These are phyloP conservation scores for Colletotrichum sojae DNA, from an alignment of 2,329 filamentous ascomycete species.

Conservation along the genomic window DNA sequence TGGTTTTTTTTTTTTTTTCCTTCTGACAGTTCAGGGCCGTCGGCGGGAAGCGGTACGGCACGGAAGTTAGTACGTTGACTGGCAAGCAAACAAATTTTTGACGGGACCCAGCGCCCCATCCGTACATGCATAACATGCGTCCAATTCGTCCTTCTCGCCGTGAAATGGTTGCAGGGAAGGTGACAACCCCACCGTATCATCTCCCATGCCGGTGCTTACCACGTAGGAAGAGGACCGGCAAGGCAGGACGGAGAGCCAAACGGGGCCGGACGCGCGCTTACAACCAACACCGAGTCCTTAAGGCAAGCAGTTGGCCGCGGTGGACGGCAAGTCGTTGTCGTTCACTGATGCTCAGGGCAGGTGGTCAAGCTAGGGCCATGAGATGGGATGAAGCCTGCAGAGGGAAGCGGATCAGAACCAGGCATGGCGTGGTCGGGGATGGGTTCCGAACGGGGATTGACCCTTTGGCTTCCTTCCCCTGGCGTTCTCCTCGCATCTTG, in stretches of 20 bases:
- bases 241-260: neutral
- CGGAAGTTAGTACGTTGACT: conserved; percentile 39
- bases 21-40: conserved; percentile 29
- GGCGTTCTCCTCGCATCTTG: conserved; percentile 29
- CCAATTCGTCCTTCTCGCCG: conserved; percentile 10
- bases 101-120: conserved; percentile 23
- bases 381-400: conserved; percentile 40
- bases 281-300: neutral
- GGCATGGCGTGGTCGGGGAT: conserved; percentile 33
- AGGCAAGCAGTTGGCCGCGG: conserved; percentile 3
- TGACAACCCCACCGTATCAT: conserved; percentile 9
- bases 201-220: conserved; percentile 4
- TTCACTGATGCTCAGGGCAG: neutral
- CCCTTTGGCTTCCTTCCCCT: conserved; percentile 28
- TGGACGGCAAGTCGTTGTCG: conserved; percentile 15
- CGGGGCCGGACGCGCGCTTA: neutral
- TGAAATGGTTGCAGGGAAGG: conserved; percentile 2
- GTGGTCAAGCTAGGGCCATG: conserved; percentile 25
- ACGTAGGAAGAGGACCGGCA: neutral
- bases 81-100: conserved; percentile 39
- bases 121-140: conserved; percentile 13
- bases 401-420: conserved; percentile 29
- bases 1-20: neutral
- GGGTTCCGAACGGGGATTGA: conserved; percentile 38
- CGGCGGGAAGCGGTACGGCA: conserved; percentile 40